A percentile compares a stretch with the other conserved stretches of the same genome.
These are phyloP conservation scores for Diplocarpon mali DNA, from an alignment of 2,329 filamentous ascomycete species.

Conservation along the genomic window DNA sequence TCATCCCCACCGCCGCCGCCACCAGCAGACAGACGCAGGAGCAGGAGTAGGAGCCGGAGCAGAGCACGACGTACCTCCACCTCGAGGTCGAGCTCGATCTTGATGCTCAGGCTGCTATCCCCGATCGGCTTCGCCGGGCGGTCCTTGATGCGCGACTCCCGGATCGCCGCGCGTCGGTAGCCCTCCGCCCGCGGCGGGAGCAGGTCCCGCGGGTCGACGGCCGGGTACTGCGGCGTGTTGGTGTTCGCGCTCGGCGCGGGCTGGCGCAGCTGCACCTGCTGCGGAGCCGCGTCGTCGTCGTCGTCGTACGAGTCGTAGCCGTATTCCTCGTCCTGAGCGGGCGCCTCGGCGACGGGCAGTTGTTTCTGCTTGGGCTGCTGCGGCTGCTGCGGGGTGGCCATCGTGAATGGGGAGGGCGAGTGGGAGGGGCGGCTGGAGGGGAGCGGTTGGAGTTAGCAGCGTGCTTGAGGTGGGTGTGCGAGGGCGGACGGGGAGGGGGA, in stretches of 20 bases:
- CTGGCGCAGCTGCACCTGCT: neutral
- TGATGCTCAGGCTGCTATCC: slow-evolving; percentile 8
- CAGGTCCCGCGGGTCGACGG: neutral
- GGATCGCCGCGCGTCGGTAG: slow-evolving; percentile 7
- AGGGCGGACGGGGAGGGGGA: no score
- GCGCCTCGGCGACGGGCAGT: neutral
- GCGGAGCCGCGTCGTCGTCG: neutral
- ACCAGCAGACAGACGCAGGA: no score
- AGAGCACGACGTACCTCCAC: slow-evolving; percentile 18
- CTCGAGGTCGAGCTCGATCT: slow-evolving; percentile 27
- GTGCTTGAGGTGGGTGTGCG: no score
- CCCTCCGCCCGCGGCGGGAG: slow-evolving; percentile 2
- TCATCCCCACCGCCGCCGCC: no score
- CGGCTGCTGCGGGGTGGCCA: neutral
- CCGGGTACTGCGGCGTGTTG: slow-evolving; percentile 1
- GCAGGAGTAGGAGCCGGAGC: no score
- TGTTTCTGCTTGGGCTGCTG: neutral
- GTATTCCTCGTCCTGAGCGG: neutral
- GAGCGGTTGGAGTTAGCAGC: no score
- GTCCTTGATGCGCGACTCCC: slow-evolving; percentile 27
- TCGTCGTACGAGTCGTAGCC: neutral
- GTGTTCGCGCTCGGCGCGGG: neutral
- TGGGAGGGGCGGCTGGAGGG: neutral
- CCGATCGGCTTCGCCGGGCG: slow-evolving; percentile 22
- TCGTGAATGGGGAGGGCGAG: neutral